Evolutionary conservation across 495 filamentous ascomycete genomes (phyloP).

Genomic region (Apodospora peruviana): DNA sequence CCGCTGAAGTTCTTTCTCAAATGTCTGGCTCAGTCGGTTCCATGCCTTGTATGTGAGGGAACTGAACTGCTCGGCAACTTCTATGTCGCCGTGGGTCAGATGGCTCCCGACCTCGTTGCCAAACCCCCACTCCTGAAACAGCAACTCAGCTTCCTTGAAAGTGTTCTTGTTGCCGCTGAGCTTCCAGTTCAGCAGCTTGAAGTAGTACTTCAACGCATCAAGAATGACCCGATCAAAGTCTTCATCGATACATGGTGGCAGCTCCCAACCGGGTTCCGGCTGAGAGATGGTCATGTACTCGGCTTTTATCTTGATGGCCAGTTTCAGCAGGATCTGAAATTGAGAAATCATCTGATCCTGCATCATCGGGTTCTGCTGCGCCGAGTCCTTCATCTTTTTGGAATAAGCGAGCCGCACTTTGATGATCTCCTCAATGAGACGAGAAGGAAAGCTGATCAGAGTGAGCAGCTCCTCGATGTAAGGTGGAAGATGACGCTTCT

Average conservation of each 20-base stretch:
- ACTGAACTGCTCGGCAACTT: slow-evolving; percentile 98
- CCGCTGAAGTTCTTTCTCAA: slow-evolving; percentile 82
- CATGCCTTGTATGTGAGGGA: slow-evolving; percentile 87
- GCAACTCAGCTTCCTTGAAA: slow-evolving; percentile 95
- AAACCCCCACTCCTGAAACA: slow-evolving; percentile 97
- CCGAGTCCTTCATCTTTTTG: slow-evolving; percentile 84
- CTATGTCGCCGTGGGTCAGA: slow-evolving; percentile 85
- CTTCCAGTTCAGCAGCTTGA: slow-evolving; percentile 95
- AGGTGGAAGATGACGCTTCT: slow-evolving; percentile 85
- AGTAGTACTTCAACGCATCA: slow-evolving; percentile 94
- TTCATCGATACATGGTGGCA: slow-evolving; percentile 94
- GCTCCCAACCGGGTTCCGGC: slow-evolving; percentile 88
- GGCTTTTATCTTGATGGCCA: slow-evolving; percentile 88
- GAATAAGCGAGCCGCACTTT: slow-evolving; percentile 87
- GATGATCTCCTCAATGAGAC: slow-evolving; percentile 95
- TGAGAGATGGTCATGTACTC: slow-evolving; percentile 78
- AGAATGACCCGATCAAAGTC: slow-evolving; percentile 93
- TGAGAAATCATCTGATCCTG: slow-evolving; percentile 95
- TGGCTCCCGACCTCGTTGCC: slow-evolving; percentile 86
- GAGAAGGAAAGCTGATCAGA: slow-evolving; percentile 92
- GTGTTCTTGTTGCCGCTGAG: slow-evolving; percentile 96
- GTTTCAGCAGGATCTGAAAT: slow-evolving; percentile 85
- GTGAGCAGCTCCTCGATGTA: slow-evolving; percentile 96
- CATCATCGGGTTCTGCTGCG: slow-evolving; percentile 80
- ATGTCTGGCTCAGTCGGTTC: slow-evolving; percentile 78